Base-by-base conservation (phyloP, 2,329 filamentous ascomycete genomes). In the Trichoderma sp. region DNA sequence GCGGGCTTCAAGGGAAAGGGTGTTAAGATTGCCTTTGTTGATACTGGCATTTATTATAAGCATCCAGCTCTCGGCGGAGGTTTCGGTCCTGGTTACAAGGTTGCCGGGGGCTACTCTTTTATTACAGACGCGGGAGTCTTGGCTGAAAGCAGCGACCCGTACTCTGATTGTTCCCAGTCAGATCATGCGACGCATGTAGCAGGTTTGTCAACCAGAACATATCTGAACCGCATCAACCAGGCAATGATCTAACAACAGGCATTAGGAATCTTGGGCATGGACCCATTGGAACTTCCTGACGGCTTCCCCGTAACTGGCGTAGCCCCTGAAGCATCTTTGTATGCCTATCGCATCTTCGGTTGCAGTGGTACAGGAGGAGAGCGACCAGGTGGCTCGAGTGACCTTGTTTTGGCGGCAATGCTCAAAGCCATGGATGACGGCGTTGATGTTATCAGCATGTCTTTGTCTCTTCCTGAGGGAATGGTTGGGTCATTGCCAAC, bases 171-270 rank as follows among this genome's bases (percentile, higher is more conserved):
- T 53, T 2, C 62, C 24, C 62, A 65, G 6, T 65, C 62, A 34
- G 62, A 65, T 28, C 62, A 65, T 53, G 62, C 62, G 21, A 65
- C 62, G 15, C 62, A 65, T 53, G 62, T 65, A 30, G 62, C 62
- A 53, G 62, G 62, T 65, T 34, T 34, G 62, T 65, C 18, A 26
- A 32, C 15, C 60, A 28, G 39, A 53, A 24, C 4, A 53, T 34
- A 24, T n/a, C n/a, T 26, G n/a, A 32, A 28, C 28, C 24, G 21
- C 4, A 12, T n/a, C 8, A 26, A 34, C 18, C 9, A 7, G n/a
- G 18, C n/a, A 65, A 30, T 34, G 4, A n/a, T 61, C 28, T 65
- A 4, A 65, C n/a, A 53, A 34, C 1, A 34, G 4, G 6, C 14
- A 9, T 53, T 53, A 65, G 62, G 62, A 24, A 65, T 65, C 18